Conservation (phyloP, 2,329 filamentous ascomycete genomes). For the Tolypocladium ovalisporum region DNA sequence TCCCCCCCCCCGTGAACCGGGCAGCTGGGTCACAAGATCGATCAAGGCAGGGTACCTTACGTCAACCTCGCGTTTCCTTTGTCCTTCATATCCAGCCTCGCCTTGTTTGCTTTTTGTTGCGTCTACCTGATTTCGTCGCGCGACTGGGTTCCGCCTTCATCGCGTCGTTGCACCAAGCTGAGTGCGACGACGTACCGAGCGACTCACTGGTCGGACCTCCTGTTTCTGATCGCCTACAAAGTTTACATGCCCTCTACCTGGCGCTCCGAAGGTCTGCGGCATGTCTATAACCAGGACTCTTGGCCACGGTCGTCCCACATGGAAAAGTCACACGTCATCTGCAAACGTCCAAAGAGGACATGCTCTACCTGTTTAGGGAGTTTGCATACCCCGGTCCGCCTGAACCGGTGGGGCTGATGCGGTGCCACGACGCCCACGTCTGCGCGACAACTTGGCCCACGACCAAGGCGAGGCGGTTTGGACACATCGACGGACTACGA, state of each 20-base stretch:
- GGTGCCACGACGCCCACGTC: not conserved
- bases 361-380: too few species aligned
- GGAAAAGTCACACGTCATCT: not conserved
- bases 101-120: not conserved
- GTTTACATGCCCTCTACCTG: too few species aligned
- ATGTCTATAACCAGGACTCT: not conserved
- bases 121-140: not conserved
- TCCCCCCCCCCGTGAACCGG: not conserved
- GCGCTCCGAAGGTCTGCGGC: too few species aligned
- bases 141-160: too few species aligned
- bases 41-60: not conserved
- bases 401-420: slow-evolving; percentile 4
- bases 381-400: slow-evolving; percentile 1
- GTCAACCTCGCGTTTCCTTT: not conserved
- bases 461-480: not conserved
- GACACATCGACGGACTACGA: not conserved
- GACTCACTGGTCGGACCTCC: not conserved
- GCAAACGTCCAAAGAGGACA: not conserved
- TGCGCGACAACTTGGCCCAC: not conserved
- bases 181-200: not conserved
- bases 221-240: not conserved
- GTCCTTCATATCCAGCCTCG: not conserved
- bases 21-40: not conserved
- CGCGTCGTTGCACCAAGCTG: not conserved
- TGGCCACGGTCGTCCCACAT: not conserved